Conservation (phyloP, 2,329 filamentous ascomycete species). For the Diaporthe capsici region DNA sequence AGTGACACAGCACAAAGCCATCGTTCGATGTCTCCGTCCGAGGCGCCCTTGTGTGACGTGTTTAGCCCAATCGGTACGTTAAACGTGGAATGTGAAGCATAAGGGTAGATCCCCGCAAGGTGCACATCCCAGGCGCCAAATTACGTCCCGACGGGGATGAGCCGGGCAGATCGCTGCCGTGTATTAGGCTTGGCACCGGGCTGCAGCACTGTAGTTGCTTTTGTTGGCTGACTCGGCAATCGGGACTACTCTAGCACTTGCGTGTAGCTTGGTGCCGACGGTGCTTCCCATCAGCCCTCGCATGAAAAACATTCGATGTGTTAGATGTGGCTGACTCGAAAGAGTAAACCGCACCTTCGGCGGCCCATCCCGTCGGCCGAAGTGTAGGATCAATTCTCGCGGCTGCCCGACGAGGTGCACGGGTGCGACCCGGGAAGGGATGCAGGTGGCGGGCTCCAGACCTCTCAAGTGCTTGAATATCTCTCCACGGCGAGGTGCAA, state of each 20-base stretch:
- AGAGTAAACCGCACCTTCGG: background rate
- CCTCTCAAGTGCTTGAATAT: background rate
- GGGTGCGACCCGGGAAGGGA: conserved; percentile 16
- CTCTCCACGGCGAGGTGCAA: background rate
- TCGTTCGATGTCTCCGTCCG: conserved; percentile 39
- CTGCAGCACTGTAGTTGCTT: conserved; percentile 28
- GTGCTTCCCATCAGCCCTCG: conserved; percentile 6
- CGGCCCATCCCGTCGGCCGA: conserved; percentile 30
- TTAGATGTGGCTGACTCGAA: conserved; percentile 33
- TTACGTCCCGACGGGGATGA: conserved; percentile 16
- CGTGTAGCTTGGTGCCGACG: conserved; percentile 3
- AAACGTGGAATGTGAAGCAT: conserved; percentile 30
- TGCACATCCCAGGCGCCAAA: conserved; percentile 2
- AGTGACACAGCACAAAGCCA: conserved; percentile 29
- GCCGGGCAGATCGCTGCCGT: conserved; percentile 25
- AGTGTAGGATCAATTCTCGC: background rate
- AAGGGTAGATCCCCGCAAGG: conserved; percentile 26
- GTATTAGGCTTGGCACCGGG: conserved; percentile 10
- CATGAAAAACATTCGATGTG: conserved; percentile 39
- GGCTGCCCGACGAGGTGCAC: conserved; percentile 15
- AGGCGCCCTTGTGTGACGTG: conserved; percentile 33
- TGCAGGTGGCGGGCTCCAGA: background rate
- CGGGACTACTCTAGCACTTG: conserved; percentile 9
- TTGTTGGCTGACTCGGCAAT: conserved; percentile 34
- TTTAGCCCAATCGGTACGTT: conserved; percentile 35